A percentile compares a stretch with the other conserved stretches of the same genome.
phyloP scores from a whole-genome alignment of 306 rosid species.

The Sicyos edulis region DNA sequence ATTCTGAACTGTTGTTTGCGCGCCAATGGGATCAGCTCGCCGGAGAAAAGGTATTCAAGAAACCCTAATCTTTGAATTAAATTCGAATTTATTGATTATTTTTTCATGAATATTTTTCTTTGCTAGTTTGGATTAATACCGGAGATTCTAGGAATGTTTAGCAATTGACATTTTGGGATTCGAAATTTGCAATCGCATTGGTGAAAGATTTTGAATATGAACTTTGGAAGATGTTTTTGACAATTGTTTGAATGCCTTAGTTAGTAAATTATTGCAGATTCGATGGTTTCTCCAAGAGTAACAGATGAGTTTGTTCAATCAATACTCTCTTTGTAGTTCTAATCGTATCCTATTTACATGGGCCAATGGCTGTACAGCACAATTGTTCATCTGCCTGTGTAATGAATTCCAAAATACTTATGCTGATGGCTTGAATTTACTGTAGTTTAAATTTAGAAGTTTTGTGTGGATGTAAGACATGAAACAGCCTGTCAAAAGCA shows the following conservation, averaged over 20 bases:
- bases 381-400: not conserved
- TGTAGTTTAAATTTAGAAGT: slow-evolving; percentile 10
- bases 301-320: slow-evolving; percentile 10
- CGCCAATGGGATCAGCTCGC: not conserved
- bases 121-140: not conserved
- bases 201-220: not conserved
- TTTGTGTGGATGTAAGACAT: slow-evolving; percentile 11
- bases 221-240: not conserved
- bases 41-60: not conserved
- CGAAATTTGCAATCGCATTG: not conserved
- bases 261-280: not conserved
- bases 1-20: not conserved
- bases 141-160: not conserved
- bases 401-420: slow-evolving; percentile 3
- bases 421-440: slow-evolving; percentile 13
- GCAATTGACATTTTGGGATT: not conserved
- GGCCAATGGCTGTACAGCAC: slow-evolving; percentile 9
- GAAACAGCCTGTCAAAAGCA: slow-evolving; percentile 23
- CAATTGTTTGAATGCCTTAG: not conserved
- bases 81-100: not conserved
- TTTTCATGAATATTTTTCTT: not conserved
- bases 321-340: not conserved
- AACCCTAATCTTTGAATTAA: not conserved
- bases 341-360: not conserved
- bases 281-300: not conserved